Evolutionary conservation across 1,284 basidiomycete genomes (phyloP), one percentile per base, ranked within the genome.

Genomic region (Exobasidium cylindrosporum): DNA sequence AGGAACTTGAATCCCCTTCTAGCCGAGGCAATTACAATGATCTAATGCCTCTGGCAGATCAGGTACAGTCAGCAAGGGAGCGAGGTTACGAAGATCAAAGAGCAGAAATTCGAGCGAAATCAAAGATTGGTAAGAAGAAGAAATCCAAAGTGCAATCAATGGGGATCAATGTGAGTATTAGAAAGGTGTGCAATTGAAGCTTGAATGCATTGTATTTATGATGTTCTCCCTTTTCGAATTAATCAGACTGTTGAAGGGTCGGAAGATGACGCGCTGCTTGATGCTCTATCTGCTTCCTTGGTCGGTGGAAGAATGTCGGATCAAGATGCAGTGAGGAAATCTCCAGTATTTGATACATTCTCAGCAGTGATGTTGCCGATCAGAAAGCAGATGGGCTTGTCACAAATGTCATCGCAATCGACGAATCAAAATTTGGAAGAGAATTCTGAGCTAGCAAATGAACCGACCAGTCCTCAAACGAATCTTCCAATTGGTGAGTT

Each of bases 201-300:
- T 23, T 10, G 35, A 31, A 56, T 28, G 44, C 45, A 6, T 31
- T 26, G 52, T 49, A 13, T 21, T 43, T 49, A 55, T 61, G 54
- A 57, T 46, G n/a, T n/a, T n/a, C n/a, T n/a, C n/a, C n/a, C n/a
- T n/a, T n/a, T n/a, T n/a, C n/a, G n/a, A n/a, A n/a, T n/a, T n/a
- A n/a, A n/a, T n/a, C n/a, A n/a, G n/a, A n/a, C n/a, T n/a, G n/a
- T n/a, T n/a, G n/a, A n/a, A n/a, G n/a, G n/a, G n/a, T n/a, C n/a
- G 46, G 40, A 23, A 23, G 57, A 60, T n/a, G 53, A 55, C n/a
- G 54, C 43, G 5, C 43, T 63, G 17, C 54, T 63, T 21, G 49
- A 58, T 11, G 26, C 44, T 28, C 35, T 63, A 7, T n/a, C 30
- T 44, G 24, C 23, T 44, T 24, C 43, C 23, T 17, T 40, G 7